Conservation (phyloP, 495 filamentous ascomycete species). For the Penicillium waksmanii region DNA sequence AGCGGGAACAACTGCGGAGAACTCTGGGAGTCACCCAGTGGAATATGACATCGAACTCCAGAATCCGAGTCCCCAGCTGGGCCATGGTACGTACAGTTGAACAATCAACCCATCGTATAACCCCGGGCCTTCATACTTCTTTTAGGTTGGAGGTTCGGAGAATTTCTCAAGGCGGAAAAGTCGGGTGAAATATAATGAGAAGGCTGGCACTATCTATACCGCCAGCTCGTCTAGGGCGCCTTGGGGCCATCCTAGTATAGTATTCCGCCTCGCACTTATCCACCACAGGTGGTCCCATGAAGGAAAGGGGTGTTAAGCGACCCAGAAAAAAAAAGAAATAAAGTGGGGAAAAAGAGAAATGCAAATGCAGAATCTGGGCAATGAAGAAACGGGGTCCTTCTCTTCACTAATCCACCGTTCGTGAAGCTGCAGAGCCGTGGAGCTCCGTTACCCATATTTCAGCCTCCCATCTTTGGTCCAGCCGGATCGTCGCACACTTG, state of each 20-base stretch:
- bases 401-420: conserved; percentile 2
- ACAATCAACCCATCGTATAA: too few relatives aligned
- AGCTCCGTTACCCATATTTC: neutral
- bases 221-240: conserved; percentile 1
- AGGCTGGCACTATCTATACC: conserved; percentile 5
- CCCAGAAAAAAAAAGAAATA: neutral
- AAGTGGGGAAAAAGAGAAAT: neutral
- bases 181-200: conserved; percentile 2
- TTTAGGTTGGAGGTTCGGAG: neutral
- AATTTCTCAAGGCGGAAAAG: conserved; percentile 1
- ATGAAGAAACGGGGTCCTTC: neutral
- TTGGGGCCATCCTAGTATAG: neutral
- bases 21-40: neutral
- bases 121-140: neutral
- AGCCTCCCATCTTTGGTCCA: conserved; percentile 1
- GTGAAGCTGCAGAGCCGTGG: conserved; percentile 5
- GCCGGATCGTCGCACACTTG: neutral
- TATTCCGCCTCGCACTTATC: neutral
- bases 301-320: neutral
- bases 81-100: too few relatives aligned
- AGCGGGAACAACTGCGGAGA: neutral
- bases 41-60: neutral
- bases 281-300: neutral
- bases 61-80: neutral
- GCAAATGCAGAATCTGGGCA: neutral